Base-by-base conservation (phyloP, 2,329 filamentous ascomycete genomes). In the Magnaporthiopsis rhizophila region DNA sequence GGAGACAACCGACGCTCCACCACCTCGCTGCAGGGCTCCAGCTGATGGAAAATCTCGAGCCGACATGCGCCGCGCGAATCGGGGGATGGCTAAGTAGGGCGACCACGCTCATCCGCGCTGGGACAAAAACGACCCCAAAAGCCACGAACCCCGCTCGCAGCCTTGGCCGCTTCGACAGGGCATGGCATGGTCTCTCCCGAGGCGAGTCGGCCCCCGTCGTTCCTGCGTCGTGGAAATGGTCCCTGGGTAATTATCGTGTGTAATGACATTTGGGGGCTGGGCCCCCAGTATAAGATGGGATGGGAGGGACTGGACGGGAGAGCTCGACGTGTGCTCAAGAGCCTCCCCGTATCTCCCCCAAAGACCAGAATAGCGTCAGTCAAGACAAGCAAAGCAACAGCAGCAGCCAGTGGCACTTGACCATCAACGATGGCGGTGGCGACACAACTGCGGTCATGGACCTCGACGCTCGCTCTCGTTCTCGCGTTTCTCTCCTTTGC, bases 401-500 rank as follows among this genome's bases (percentile, higher is more conserved):
- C 21, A 24, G 45, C 21, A 24, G 45, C 45, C 45, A 26, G 26
- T 26, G 26, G 26, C n/a, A 11, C 21, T 11, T 53, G 45, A 53
- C 45, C 45, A 53, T 53, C 45, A 11, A 24, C 3, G n/a, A 53
- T 53, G 45, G 45, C 45, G 45, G n/a, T 21, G 45, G 45, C 45
- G 45, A 53, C 45, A 24, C 18, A 8, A 53, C 45, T 11, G 45
- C 45, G 18, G 21, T 24, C 21, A 4, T 53, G 45, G 45, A 24
- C 45, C n/a, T 11, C n/a, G 45, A 24, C 61, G 15, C 24, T 62
- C 26, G 38, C 53, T 4, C 61, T 62, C 34, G 61, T 62, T 60
- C 28, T 66, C 63, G 32, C 62, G 13, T 30, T 63, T 24, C 24
- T 63, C 30, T 45, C 62, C 11, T 45, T 63, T 28, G 62, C n/a